Base-by-base conservation (phyloP, 176 grass and related monocot genomes). In the Cenchrus fungigraminus region DNA sequence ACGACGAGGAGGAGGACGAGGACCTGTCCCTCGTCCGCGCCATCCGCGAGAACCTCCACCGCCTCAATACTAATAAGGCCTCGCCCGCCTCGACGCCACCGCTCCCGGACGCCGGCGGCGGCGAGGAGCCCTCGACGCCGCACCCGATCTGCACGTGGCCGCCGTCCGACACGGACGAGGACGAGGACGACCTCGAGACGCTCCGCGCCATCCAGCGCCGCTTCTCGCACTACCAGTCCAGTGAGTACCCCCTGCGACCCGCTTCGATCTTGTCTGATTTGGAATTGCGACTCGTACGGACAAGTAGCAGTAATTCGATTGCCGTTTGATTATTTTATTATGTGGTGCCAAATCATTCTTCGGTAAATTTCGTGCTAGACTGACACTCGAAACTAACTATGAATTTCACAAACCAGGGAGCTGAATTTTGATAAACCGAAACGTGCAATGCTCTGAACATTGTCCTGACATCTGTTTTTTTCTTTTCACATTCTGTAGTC, bases 101-200 rank as follows among this genome's bases (percentile, higher is more conserved):
- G 9, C 49, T 51, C 43, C 25, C 61, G n/a, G 70, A 37, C 2
- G 8, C 5, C 45, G 32, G 14, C 3, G 13, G 1, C 59, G 62
- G 5, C 63, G 31, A 54, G 14, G 12, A 0, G 14, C 6, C 32
- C 3, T 45, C 79, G 17, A 10, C 52, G 53, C 67, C 78, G 80
- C 81, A 49, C 54, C 89, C 91, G 83, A 86, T 94, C 73, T 68
- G 63, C 63, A 31, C 22, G 42, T 86, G 71, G 56, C 76, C 80
- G 81, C 85, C 86, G 6, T 83, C 62, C 15, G 77, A 85, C 74
- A 71, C 87, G 7, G 96, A 92, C 9, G 93, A 92, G 15, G 93
- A 95, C 0, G 93, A 95, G 2, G 87, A 94, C 15, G 94, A 97
- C 91, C 83, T 90, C 62, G 91, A 94, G 74, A 95, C 93, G 75